Evolutionary conservation across 192 early-diverging fungal genomes (phyloP), one percentile per base, ranked within the genome.

Genomic region (Backusella liffmaniae): DNA sequence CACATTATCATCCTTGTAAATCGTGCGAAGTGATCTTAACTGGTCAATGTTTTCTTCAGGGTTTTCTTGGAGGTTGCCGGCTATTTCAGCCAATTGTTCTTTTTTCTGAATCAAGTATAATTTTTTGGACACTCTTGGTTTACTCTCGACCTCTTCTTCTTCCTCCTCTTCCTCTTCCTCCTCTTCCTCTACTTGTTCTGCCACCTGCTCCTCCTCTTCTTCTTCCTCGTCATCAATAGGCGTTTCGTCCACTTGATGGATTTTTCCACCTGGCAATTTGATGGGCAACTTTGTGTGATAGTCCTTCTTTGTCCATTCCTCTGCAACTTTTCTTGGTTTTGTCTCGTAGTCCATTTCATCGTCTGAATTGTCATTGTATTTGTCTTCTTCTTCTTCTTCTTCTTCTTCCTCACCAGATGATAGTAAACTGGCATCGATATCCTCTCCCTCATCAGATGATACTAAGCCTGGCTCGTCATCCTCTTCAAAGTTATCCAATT

Each of bases 31-130:
- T 41, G 78, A 80, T 81, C 88, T 94, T 44, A 98, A 84, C 67
- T 85, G 81, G n/a, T 82, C 88, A 62, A 91, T 82, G 88, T 91
- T 67, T 35, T 21, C 86, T 77, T 98, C 96, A 5, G 96, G 95
- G 73, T 95, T 86, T 73, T 95, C 93, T 73, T 96, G 91, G 26
- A 98, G 84, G 18, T 77, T 73, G 34, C 94, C 88, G 4, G 97
- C 94, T 23, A 94, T 80, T n/a, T 82, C 77, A 7, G 96, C 97
- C 68, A 99, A 85, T 76, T 90, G 84, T 82, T 95, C 95, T 78
- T 93, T 93, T 79, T 89, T 92, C 42, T 84, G 77, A 13, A 89
- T 73, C 44, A 90, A 77, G 21, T 87, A 83, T 73, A 87, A 72
- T 77, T 92, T 90, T 72, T 88, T 88, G 39, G 85, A 77, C 76